Evolutionary conservation across 495 filamentous ascomycete genomes (phyloP).

Genomic region (Stereocaulon alpinum): DNA sequence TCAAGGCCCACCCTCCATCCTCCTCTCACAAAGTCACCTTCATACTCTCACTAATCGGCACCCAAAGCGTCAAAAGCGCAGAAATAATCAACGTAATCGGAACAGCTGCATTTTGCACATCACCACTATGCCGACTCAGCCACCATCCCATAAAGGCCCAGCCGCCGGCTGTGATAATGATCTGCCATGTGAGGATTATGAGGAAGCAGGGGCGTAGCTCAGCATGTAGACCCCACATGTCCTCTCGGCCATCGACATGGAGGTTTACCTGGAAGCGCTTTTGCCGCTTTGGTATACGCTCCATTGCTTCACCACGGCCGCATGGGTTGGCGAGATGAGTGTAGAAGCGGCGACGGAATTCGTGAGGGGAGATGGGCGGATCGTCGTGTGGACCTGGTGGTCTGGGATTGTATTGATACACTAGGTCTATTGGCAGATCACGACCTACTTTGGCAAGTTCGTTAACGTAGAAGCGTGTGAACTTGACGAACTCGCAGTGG

Average conservation of each 20-base stretch:
- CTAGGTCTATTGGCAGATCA: neutral
- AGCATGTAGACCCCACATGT: conserved; percentile 13
- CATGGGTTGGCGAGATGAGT: conserved; percentile 16
- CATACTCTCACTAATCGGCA: neutral
- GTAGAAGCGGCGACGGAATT: conserved; percentile 24
- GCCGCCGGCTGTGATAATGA: neutral
- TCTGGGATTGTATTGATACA: conserved; percentile 9
- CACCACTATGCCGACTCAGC: neutral
- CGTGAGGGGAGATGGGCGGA: conserved; percentile 21
- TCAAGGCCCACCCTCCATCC: too few species aligned
- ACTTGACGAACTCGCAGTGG: conserved; percentile 14
- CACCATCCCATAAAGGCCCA: conserved; percentile 1
- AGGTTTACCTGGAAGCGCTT: conserved; percentile 11
- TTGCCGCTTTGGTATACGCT: conserved; percentile 8
- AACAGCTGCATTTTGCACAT: neutral
- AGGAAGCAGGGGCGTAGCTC: conserved; percentile 12
- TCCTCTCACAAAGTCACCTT: neutral
- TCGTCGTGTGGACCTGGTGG: conserved; percentile 15
- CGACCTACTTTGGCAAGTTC: conserved; percentile 8
- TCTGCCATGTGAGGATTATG: conserved; percentile 7
- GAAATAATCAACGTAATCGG: neutral
- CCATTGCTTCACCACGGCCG: conserved; percentile 7
- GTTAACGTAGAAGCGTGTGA: conserved; percentile 15
- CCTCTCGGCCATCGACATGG: conserved; percentile 11
- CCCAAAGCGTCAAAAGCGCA: neutral